Base-by-base conservation (phyloP, 805 yeast genomes). In the Kluyveromyces starmeri region DNA sequence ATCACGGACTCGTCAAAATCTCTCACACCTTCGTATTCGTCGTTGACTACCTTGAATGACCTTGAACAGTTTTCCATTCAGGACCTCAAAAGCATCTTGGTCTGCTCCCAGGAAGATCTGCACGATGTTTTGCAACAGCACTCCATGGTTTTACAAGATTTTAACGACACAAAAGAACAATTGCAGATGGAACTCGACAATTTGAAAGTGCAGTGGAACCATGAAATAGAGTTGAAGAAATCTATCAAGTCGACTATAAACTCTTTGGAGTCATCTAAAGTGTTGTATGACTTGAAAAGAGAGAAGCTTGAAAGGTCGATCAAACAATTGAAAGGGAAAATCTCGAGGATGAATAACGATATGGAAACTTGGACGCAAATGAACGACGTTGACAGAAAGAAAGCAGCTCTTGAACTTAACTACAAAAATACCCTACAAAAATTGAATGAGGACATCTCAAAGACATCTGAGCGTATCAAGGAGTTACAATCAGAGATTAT, bases 51-150 rank as follows among this genome's bases (percentile, higher is more conserved):
- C 11, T 38, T 56, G 16, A 44, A 53, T 34, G 56, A 52, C 35
- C 32, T 55, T 34, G 58, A 55, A 20, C 30, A 43, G 23, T 55
- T 40, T 34, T 46, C 57, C 8, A 55, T 56, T 15, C 54, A 48
- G 3, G 59, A 55, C 36, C 39, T 55, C 41, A 55, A 56, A 27
- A 50, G 46, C 24, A 53, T 55, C 14, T 36, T 57, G 26, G 49
- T 53, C 4, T 52, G 56, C 35, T 47, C 59, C 1, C 61, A 55
- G 35, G 59, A 55, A 35, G 59, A 55, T 36, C 34, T 55, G 37
- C 62, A 55, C 36, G 54, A 53, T n/a, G 54, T 55, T 4, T 36
- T 55, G 8, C 40, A 46, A 11, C 58, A 53, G 28, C 51, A 52
- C 27, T 22, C 45, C 3, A 43, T 49, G 5, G 26, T 46, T 3